phyloP scores from a whole-genome alignment of 768 basidiomycete genomes.

The Suillus ampliporus region DNA sequence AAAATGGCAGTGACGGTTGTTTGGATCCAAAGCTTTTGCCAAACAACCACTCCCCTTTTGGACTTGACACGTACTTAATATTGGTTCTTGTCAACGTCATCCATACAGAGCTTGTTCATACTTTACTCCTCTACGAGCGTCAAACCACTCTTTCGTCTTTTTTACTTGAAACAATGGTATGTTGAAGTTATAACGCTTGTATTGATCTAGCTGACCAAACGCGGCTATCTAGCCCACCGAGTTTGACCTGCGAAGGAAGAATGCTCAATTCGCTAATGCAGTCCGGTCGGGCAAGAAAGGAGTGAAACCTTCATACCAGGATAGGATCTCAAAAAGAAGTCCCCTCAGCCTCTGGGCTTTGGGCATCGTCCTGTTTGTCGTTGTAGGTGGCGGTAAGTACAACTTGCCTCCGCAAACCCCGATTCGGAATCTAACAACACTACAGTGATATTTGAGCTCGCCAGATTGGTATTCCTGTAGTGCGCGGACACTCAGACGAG shows the following conservation, averaged over 20 bases:
- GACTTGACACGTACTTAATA: slow-evolving; percentile 22
- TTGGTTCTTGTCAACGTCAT: slow-evolving; percentile 10
- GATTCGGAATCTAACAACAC: slow-evolving; percentile 8
- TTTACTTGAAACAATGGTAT: slow-evolving; percentile 36
- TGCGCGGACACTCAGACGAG: not conserved
- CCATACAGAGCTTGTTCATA: slow-evolving; percentile 9
- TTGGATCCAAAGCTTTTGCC: slow-evolving; percentile 34
- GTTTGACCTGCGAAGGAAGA: slow-evolving; percentile 82
- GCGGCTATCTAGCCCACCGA: slow-evolving; percentile 63
- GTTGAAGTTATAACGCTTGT: slow-evolving; percentile 5
- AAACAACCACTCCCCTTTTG: slow-evolving; percentile 26
- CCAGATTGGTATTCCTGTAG: slow-evolving; percentile 70
- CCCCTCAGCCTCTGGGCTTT: slow-evolving; percentile 80
- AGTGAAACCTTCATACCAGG: slow-evolving; percentile 72
- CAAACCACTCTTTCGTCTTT: slow-evolving; percentile 37
- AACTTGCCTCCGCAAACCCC: not conserved
- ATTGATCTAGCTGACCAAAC: slow-evolving; percentile 5
- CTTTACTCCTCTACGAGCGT: slow-evolving; percentile 5
- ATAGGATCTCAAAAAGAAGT: slow-evolving; percentile 71
- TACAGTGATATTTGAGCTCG: slow-evolving; percentile 76
- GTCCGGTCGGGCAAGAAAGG: slow-evolving; percentile 79
- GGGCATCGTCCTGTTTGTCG: slow-evolving; percentile 75
- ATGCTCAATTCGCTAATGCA: slow-evolving; percentile 79
- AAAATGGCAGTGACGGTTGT: slow-evolving; percentile 26
- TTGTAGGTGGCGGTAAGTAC: slow-evolving; percentile 77